Conservation (phyloP, 1,284 basidiomycete genomes). For the Trichosporon faecale region DNA sequence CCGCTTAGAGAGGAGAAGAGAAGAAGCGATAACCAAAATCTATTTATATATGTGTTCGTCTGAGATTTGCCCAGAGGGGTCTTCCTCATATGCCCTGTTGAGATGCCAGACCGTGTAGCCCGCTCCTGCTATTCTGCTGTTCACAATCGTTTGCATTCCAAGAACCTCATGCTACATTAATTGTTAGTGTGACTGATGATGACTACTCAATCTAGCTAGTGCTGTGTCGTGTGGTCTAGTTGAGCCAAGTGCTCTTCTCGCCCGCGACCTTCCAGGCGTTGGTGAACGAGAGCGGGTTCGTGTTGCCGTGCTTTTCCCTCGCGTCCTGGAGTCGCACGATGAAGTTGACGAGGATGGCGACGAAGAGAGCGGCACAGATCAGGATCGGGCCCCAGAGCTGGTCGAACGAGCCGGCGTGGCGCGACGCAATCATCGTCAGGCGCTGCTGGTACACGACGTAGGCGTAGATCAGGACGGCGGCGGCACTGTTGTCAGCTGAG, state of each 20-base stretch:
- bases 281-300: conserved; percentile 38
- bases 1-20: conserved; percentile 12
- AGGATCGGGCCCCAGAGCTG: conserved; percentile 73
- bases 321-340: conserved; percentile 60
- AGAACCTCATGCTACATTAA: background rate
- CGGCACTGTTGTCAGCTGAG: conserved; percentile 39
- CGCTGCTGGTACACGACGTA: conserved; percentile 83
- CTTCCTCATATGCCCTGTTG: conserved; percentile 3
- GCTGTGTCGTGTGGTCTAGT: background rate
- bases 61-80: conserved; percentile 3
- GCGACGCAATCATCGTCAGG: conserved; percentile 82
- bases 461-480: conserved; percentile 64
- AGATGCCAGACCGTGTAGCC: conserved; percentile 11
- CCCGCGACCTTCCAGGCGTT: conserved; percentile 38
- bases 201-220: background rate
- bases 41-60: conserved; percentile 9
- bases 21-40: conserved; percentile 2
- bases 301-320: conserved; percentile 29
- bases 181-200: background rate
- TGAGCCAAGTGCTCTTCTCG: conserved; percentile 29
- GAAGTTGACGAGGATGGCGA: conserved; percentile 82
- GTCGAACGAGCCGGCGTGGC: conserved; percentile 89
- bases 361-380: conserved; percentile 74
- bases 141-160: background rate
- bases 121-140: background rate